Evolutionary conservation across 2,329 filamentous ascomycete genomes (phyloP).

Genomic region (Emergomyces orientalis): DNA sequence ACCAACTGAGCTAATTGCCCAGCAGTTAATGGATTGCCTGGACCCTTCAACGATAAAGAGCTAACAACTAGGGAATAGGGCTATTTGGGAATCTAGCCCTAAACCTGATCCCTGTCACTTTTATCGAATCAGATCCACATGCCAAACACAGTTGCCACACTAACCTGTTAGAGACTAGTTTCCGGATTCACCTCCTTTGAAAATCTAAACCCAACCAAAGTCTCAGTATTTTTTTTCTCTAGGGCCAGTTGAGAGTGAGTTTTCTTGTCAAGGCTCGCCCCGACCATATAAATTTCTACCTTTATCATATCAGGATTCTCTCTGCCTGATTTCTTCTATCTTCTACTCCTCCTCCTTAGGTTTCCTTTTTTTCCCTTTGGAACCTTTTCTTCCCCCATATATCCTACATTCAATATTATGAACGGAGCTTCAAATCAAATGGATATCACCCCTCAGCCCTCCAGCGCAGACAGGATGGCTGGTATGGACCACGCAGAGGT

Average conservation of each 20-base stretch:
- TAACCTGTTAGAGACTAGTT: background rate
- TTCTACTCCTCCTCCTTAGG: background rate
- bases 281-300: background rate
- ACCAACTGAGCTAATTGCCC: slow-evolving; percentile 21
- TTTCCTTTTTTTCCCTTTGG: background rate
- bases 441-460: slow-evolving; percentile 17
- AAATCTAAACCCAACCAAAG: slow-evolving; percentile 3
- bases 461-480: slow-evolving; percentile 41
- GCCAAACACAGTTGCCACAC: background rate
- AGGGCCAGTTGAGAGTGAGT: background rate
- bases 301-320: background rate
- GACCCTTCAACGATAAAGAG: background rate
- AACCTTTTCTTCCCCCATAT: too few species aligned
- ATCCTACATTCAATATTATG: slow-evolving; percentile 20
- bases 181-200: background rate
- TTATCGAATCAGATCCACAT: background rate
- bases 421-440: slow-evolving; percentile 18
- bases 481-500: slow-evolving; percentile 87
- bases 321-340: background rate
- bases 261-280: background rate
- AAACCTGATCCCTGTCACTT: background rate
- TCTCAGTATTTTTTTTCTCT: background rate
- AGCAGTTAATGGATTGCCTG: background rate
- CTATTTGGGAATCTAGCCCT: background rate
- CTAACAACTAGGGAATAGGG: background rate